Base-by-base conservation (phyloP, 2,329 filamentous ascomycete species). In the Colletotrichum sojae region DNA sequence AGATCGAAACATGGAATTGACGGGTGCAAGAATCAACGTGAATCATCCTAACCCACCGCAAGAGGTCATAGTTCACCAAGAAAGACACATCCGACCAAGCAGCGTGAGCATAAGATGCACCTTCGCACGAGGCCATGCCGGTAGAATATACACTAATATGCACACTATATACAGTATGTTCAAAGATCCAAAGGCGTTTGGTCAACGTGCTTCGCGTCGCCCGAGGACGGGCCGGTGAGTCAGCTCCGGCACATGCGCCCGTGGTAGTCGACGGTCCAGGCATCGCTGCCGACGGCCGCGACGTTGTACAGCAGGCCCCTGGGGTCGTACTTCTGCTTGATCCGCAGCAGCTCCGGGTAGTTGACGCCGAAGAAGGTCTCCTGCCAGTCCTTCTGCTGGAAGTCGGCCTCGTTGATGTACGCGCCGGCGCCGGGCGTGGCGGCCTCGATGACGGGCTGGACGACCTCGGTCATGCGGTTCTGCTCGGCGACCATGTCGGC, bases 251-350 rank as follows among this genome's bases (percentile, higher is more conserved):
- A 75, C 53, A 75, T 72, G 15, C 69, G 61, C 2, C 73, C 73
- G 9, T 71, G 12, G 22, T 71, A n/a, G 27, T 61, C 63, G 6
- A 75, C 65, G 13, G 58, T 73, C 71, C 74, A 75, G 1, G 60
- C 71, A 45, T 78, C 77, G 16, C 76, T 75, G 3, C 76, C 77
- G 2, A 78, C 76, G 1, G 74, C 76, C 5, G 73, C 75, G 1
- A 70, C 72, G 16, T 73, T 74, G 57, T 75, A 78, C 59, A 80
- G 76, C 0, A 79, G 31, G 13, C 67, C 63, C 22, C 72, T 62
- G n/a, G 78, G 78, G 15, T 80, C 78, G 48, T 75, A 73, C 71
- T 75, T 74, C 43, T 74, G 71, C 75, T 80, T 80, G 25, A 78
- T 72, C 20, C 70, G 63, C 6, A 74, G 40, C 20, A 79, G 73